A percentile compares a stretch with the other conserved stretches of the same genome.
These are phyloP conservation scores for Gynochthodes officinalis DNA, from an alignment of 257 asterid species.

Conservation along the genomic window DNA sequence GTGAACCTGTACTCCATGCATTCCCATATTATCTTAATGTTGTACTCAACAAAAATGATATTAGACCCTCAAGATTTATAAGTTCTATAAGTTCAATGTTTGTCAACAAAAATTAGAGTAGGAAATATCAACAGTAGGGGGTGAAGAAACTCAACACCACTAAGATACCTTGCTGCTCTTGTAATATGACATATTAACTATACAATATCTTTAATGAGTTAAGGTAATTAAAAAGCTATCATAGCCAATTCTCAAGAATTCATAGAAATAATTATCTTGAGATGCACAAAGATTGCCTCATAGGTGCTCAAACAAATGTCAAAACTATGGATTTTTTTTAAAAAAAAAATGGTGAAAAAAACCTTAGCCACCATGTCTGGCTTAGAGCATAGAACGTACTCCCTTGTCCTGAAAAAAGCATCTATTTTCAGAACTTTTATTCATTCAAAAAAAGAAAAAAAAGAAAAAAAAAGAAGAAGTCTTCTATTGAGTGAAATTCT, in stretches of 20 bases:
- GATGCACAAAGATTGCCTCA: not conserved
- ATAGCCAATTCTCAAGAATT: not conserved
- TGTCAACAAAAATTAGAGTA: not conserved
- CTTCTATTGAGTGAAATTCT: too few relatives aligned
- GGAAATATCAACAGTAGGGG: slow-evolving; percentile 3
- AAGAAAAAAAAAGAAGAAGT: too few relatives aligned
- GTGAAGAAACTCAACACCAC: slow-evolving; percentile 6
- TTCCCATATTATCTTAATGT: not conserved
- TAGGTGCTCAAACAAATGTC: not conserved
- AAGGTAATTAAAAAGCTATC: slow-evolving; percentile 24
- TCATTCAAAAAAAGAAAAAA: too few relatives aligned
- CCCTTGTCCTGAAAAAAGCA: too few relatives aligned
- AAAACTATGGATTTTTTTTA: too few relatives aligned
- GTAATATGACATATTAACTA: slow-evolving; percentile 97
- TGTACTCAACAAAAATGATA: not conserved
- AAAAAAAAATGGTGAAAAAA: too few relatives aligned
- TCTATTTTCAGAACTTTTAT: too few relatives aligned
- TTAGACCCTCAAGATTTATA: not conserved
- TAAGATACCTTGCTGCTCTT: slow-evolving; percentile 82
- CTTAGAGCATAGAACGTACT: too few relatives aligned
- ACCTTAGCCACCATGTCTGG: not conserved
- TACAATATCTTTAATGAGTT: slow-evolving; percentile 70
- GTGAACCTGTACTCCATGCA: not conserved
- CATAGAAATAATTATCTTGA: not conserved
- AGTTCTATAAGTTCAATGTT: not conserved